phyloP scores from a whole-genome alignment of 441 rosid genomes.

The Flueggea neowawraea region DNA sequence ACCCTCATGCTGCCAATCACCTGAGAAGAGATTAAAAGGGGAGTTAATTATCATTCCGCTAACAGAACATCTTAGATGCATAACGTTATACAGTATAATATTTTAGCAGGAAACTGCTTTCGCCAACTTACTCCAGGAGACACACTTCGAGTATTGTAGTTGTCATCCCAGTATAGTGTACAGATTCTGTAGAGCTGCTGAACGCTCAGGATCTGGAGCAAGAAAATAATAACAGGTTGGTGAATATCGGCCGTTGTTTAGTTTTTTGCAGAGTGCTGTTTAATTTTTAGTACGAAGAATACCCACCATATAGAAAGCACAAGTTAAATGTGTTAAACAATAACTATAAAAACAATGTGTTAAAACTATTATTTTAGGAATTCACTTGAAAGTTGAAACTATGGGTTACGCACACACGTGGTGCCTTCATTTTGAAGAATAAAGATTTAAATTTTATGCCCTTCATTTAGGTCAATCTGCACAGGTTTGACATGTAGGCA shows the following conservation, averaged over 20 bases:
- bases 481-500: too few species aligned
- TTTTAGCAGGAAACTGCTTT: background rate
- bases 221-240: slow-evolving; percentile 8
- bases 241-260: background rate
- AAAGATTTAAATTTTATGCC: too few species aligned
- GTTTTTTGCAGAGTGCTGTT: too few species aligned
- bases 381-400: too few species aligned
- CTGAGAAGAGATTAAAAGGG: slow-evolving; percentile 34
- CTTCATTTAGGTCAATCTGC: too few species aligned
- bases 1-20: slow-evolving; percentile 96
- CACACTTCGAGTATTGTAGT: slow-evolving; percentile 97
- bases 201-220: slow-evolving; percentile 87
- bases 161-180: slow-evolving; percentile 96
- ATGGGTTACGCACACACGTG: too few species aligned
- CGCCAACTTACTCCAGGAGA: slow-evolving; percentile 67
- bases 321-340: too few species aligned
- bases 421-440: too few species aligned
- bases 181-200: slow-evolving; percentile 99
- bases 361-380: too few species aligned
- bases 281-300: too few species aligned
- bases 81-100: background rate
- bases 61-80: background rate
- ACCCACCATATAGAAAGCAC: too few species aligned
- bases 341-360: too few species aligned
- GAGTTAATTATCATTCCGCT: slow-evolving; percentile 11